Evolutionary conservation across 2,329 filamentous ascomycete genomes (phyloP).

Genomic region (Xenosphaeropsis pyriputrescens): DNA sequence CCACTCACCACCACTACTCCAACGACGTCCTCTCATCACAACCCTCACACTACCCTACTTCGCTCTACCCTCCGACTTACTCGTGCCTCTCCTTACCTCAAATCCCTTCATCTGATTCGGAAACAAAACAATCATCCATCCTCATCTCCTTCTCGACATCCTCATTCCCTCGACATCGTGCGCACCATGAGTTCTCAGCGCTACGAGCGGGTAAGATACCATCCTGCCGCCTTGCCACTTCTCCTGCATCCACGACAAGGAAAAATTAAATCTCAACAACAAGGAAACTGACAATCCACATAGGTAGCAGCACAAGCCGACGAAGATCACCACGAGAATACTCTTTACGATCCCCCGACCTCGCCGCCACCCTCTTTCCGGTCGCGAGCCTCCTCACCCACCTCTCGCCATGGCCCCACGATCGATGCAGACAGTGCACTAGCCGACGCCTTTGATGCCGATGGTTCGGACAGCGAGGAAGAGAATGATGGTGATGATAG

Average conservation of each 20-base stretch:
- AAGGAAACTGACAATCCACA: neutral
- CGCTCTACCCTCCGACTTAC: too few relatives aligned
- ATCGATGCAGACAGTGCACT: slow-evolving; percentile 61
- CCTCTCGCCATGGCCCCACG: slow-evolving; percentile 30
- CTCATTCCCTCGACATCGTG: slow-evolving; percentile 7
- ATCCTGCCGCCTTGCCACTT: neutral
- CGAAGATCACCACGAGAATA: slow-evolving; percentile 26
- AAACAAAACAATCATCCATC: slow-evolving; percentile 1
- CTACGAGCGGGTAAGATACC: slow-evolving; percentile 39
- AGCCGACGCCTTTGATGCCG: slow-evolving; percentile 82
- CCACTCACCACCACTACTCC: too few relatives aligned
- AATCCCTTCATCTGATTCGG: too few relatives aligned
- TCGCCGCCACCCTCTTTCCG: slow-evolving; percentile 75
- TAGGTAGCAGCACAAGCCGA: slow-evolving; percentile 46
- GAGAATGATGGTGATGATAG: slow-evolving; percentile 68
- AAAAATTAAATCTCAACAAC: too few relatives aligned
- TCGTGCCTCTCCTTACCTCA: too few relatives aligned
- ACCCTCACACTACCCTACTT: too few relatives aligned
- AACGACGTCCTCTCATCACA: too few relatives aligned
- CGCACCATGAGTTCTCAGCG: slow-evolving; percentile 18
- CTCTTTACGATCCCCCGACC: slow-evolving; percentile 14
- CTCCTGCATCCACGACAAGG: too few relatives aligned
- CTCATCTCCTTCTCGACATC: slow-evolving; percentile 5
- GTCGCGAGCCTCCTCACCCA: slow-evolving; percentile 62
- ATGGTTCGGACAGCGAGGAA: slow-evolving; percentile 56